phyloP scores from a whole-genome alignment of 352 stramenopile species.

The Globisporangium rhizosaccharum region DNA sequence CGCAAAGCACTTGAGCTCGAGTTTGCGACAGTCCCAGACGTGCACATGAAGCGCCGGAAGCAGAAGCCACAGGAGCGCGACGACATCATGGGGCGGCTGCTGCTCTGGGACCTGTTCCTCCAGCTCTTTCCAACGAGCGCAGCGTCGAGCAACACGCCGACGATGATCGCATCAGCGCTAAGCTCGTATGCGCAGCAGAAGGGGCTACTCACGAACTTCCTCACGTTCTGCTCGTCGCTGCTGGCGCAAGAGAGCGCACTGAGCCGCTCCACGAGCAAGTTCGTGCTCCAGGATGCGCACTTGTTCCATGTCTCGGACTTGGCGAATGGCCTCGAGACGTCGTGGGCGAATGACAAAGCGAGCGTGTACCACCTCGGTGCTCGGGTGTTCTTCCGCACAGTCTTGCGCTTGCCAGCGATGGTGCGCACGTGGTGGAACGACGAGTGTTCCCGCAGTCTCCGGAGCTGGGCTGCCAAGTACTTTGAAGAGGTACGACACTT shows the following conservation, averaged over 20 bases:
- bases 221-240: slow-evolving; percentile 57
- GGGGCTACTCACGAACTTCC: slow-evolving; percentile 54
- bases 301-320: slow-evolving; percentile 45
- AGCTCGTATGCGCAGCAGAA: slow-evolving; percentile 60
- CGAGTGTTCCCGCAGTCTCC: slow-evolving; percentile 71
- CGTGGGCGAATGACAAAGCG: slow-evolving; percentile 29
- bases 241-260: slow-evolving; percentile 48
- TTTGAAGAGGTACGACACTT: slow-evolving; percentile 64
- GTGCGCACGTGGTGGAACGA: slow-evolving; percentile 90
- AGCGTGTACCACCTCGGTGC: slow-evolving; percentile 48
- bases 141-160: slow-evolving; percentile 12
- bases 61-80: slow-evolving; percentile 49
- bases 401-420: slow-evolving; percentile 78
- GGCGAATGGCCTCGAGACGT: slow-evolving; percentile 17
- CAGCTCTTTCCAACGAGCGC: slow-evolving; percentile 60
- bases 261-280: slow-evolving; percentile 13
- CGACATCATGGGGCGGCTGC: slow-evolving; percentile 43
- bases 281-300: slow-evolving; percentile 40
- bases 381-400: slow-evolving; percentile 78
- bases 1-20: slow-evolving; percentile 49
- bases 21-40: slow-evolving; percentile 29
- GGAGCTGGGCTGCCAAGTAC: slow-evolving; percentile 85
- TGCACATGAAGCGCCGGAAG: slow-evolving; percentile 42
- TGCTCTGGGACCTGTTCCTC: slow-evolving; percentile 82
- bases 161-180: slow-evolving; percentile 62